phyloP scores from a whole-genome alignment of 2,329 filamentous ascomycete species.

The Botryotinia narcissicola region DNA sequence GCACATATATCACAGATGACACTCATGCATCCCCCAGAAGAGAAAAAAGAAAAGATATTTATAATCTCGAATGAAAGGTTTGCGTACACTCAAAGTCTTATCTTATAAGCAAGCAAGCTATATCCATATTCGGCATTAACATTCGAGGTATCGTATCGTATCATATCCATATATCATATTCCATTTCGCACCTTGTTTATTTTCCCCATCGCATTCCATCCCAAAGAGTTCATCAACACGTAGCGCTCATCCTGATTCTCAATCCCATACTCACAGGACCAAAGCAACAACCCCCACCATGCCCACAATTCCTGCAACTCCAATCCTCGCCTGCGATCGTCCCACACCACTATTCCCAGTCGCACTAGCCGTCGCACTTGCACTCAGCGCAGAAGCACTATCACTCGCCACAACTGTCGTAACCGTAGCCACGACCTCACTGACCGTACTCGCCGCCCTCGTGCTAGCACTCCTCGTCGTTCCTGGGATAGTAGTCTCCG shows the following conservation, averaged over 20 bases:
- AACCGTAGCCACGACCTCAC: conserved; percentile 15
- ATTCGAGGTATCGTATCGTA: conserved; percentile 14
- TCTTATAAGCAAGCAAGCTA: not conserved
- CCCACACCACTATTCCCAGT: conserved; percentile 5
- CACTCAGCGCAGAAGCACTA: not conserved
- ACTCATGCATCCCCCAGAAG: not conserved
- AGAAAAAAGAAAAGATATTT: not conserved
- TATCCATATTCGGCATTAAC: not conserved
- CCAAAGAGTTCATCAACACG: not conserved
- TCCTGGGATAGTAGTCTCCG: conserved; percentile 26
- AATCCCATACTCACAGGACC: not conserved
- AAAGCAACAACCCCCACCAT: not conserved
- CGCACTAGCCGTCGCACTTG: conserved; percentile 6
- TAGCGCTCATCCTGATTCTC: not conserved
- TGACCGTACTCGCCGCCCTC: conserved; percentile 15
- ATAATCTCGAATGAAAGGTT: not conserved
- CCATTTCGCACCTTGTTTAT: not conserved
- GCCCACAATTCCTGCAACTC: not conserved
- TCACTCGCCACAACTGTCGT: conserved; percentile 17
- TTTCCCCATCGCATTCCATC: not conserved
- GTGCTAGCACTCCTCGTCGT: conserved; percentile 21
- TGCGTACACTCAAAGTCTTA: not conserved
- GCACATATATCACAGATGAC: not conserved
- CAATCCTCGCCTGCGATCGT: not conserved
- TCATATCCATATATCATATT: not conserved